These are phyloP conservation scores for Magnolia changhungtana DNA, from an alignment of 164 flowering plant species.

Conservation along the genomic window DNA sequence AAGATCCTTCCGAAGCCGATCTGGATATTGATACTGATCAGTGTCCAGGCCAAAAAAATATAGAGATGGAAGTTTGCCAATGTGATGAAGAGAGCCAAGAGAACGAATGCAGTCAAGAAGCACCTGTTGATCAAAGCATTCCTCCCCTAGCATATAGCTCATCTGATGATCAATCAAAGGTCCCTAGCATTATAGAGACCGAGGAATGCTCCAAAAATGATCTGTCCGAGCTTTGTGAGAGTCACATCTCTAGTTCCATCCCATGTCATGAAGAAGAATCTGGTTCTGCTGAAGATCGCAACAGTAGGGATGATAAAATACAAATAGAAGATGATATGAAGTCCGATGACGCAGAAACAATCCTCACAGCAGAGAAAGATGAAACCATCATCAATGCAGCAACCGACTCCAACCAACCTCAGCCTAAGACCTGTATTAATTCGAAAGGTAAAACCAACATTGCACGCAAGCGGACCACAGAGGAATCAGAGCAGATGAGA, in stretches of 20 bases:
- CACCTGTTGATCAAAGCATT: constrained; percentile 42
- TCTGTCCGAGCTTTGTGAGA: constrained; percentile 1
- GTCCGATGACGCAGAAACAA: constrained; percentile 10
- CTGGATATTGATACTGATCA: constrained; percentile 1
- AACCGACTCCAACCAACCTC: constrained; percentile 13
- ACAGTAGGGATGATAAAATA: constrained; percentile 5
- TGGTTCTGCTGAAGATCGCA: constrained; percentile 7
- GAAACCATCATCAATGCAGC: constrained; percentile 7
- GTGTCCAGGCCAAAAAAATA: constrained; percentile 6
- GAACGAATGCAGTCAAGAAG: constrained; percentile 26
- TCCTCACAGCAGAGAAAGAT: constrained; percentile 15
- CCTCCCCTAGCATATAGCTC: constrained; percentile 37
- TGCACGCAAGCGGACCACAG: constrained; percentile 32
- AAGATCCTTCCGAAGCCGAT: constrained; percentile 6
- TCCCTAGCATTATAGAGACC: too few relatives aligned
- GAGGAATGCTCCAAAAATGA: constrained; percentile 15
- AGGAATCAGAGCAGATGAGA: constrained; percentile 43
- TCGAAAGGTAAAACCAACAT: constrained; percentile 44
- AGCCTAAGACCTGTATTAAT: constrained; percentile 44
- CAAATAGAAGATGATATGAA: constrained; percentile 10
- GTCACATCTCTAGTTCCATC: neutral
- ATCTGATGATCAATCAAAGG: constrained; percentile 22
- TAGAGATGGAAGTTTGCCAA: constrained; percentile 21
- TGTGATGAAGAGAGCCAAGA: constrained; percentile 30
- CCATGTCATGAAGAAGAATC: neutral